Conservation (phyloP, 805 yeast species). For the Cephaloascus albidus region DNA sequence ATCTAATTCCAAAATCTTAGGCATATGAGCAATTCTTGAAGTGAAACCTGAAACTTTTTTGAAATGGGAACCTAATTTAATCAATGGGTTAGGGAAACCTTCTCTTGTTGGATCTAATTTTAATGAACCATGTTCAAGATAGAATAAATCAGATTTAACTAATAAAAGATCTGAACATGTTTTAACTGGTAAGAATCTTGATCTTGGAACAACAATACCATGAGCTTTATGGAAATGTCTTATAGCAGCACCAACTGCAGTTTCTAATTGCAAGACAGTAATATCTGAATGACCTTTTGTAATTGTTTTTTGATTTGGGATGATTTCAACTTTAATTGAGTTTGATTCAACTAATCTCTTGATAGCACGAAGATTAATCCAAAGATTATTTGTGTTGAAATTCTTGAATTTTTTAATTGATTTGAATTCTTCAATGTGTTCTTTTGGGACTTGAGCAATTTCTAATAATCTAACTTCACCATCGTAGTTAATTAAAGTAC, state of each 20-base stretch:
- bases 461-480: conserved; percentile 92
- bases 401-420: conserved; percentile 96
- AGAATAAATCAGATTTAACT: conserved; percentile 92
- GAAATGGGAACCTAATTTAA: conserved; percentile 93
- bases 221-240: conserved; percentile 92
- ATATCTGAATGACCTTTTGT: conserved; percentile 68
- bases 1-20: conserved; percentile 91
- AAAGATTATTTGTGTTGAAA: conserved; percentile 95
- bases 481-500: conserved; percentile 92
- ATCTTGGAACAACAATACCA: conserved; percentile 97
- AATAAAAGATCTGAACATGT: conserved; percentile 91
- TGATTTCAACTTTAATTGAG: conserved; percentile 83
- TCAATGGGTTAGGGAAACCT: conserved; percentile 86
- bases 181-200: conserved; percentile 96
- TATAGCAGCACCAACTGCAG: conserved; percentile 99
- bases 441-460: conserved; percentile 98
- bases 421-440: conserved; percentile 96
- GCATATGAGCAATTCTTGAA: conserved; percentile 87
- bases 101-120: conserved; percentile 77
- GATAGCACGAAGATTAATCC: conserved; percentile 93
- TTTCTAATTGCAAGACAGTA: conserved; percentile 89
- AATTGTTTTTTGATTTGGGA: conserved; percentile 87
- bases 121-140: conserved; percentile 85
- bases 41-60: conserved; percentile 92
- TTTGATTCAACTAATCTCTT: conserved; percentile 83